These are phyloP conservation scores for Pseudognaphalium luteoalbum DNA, from an alignment of 129 eudicot genomes.

Conservation along the genomic window DNA sequence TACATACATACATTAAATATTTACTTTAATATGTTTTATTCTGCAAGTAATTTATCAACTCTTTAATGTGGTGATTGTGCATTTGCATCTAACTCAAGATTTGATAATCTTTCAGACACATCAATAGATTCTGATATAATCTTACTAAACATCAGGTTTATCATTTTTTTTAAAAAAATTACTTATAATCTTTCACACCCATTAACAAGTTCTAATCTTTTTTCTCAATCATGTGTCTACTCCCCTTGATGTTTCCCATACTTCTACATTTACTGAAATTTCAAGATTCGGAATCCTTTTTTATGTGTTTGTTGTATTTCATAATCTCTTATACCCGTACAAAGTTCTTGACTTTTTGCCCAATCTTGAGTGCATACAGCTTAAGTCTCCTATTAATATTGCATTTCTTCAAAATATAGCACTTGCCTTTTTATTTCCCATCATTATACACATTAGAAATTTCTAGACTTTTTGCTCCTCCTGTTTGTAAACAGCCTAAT, in stretches of 20 bases:
- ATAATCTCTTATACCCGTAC: constrained; percentile 16
- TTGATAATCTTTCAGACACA: constrained; percentile 14
- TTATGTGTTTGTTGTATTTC: background rate
- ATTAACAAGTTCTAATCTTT: background rate
- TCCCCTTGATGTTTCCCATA: background rate
- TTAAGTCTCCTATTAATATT: background rate
- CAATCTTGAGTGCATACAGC: background rate
- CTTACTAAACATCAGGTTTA: background rate
- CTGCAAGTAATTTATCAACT: constrained; percentile 5
- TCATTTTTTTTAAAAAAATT: constrained; percentile 3
- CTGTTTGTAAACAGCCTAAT: background rate
- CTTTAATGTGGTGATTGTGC: background rate
- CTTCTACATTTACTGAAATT: constrained; percentile 6
- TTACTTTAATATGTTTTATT: constrained; percentile 16
- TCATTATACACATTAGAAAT: background rate
- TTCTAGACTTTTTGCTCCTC: background rate
- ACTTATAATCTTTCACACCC: constrained; percentile 22
- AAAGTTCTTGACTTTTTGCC: constrained; percentile 14
- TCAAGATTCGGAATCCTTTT: background rate
- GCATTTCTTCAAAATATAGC: background rate
- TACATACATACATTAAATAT: background rate
- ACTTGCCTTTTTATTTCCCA: background rate
- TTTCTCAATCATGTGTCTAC: constrained; percentile 1
- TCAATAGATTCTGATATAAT: constrained; percentile 14
- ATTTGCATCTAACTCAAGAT: background rate